phyloP scores from a whole-genome alignment of 2,329 filamentous ascomycete species.

The Ophiosphaerella herpotricha region DNA sequence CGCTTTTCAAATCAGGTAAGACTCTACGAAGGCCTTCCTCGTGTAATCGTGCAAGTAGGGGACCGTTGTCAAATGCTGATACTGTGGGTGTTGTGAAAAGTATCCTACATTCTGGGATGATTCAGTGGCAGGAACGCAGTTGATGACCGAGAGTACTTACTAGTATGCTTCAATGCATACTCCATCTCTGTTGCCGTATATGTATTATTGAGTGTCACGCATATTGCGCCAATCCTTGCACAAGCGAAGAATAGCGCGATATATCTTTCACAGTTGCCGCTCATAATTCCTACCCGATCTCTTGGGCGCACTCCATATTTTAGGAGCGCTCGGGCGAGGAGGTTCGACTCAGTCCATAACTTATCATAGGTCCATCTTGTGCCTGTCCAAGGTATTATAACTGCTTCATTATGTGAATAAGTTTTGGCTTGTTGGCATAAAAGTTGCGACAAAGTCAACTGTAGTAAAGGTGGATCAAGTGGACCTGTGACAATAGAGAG shows the following conservation, averaged over 20 bases:
- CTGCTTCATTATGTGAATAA: slow-evolving; percentile 67
- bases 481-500: slow-evolving; percentile 69
- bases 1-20: slow-evolving; percentile 37
- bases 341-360: slow-evolving; percentile 46
- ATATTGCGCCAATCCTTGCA: slow-evolving; percentile 54
- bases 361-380: slow-evolving; percentile 69
- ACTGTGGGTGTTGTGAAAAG: slow-evolving; percentile 75
- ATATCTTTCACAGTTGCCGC: slow-evolving; percentile 64
- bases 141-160: slow-evolving; percentile 49
- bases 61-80: slow-evolving; percentile 66
- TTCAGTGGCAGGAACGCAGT: slow-evolving; percentile 1
- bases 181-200: slow-evolving; percentile 75
- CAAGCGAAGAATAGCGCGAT: slow-evolving; percentile 73
- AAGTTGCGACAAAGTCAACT: slow-evolving; percentile 73
- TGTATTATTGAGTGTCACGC: slow-evolving; percentile 82
- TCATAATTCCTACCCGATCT: slow-evolving; percentile 76
- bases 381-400: slow-evolving; percentile 77
- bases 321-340: slow-evolving; percentile 56
- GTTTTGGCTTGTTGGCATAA: slow-evolving; percentile 71
- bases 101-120: slow-evolving; percentile 65
- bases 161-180: slow-evolving; percentile 72
- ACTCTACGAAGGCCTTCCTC: slow-evolving; percentile 17
- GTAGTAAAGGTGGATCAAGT: slow-evolving; percentile 69
- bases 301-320: slow-evolving; percentile 69
- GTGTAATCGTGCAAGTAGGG: slow-evolving; percentile 55